Conservation (phyloP, 2,329 filamentous ascomycete species). For the Harringtonia aguacate region DNA sequence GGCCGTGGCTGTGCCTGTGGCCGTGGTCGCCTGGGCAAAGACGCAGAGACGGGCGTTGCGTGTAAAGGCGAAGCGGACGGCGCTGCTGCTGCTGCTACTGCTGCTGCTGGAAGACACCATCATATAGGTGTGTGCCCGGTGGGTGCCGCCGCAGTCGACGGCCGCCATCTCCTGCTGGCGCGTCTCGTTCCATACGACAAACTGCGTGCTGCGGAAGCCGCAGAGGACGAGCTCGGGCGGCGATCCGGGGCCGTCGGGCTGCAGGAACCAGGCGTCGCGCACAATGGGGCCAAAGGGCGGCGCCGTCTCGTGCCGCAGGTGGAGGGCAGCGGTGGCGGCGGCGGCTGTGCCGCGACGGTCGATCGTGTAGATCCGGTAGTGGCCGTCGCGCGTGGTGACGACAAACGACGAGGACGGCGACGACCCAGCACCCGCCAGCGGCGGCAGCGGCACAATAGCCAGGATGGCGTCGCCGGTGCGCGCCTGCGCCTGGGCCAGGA, state of each 20-base stretch:
- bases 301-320: constrained; percentile 54
- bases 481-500: constrained; percentile 15
- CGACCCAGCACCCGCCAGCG: constrained; percentile 13
- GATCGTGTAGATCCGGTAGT: constrained; percentile 52
- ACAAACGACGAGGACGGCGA: constrained; percentile 45
- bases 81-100: constrained; percentile 18
- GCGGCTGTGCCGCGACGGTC: background rate
- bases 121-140: constrained; percentile 59
- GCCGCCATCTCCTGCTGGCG: constrained; percentile 56
- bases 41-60: constrained; percentile 47
- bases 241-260: constrained; percentile 17
- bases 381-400: constrained; percentile 67
- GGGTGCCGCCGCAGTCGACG: constrained; percentile 75
- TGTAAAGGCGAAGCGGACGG: constrained; percentile 58
- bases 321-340: constrained; percentile 14
- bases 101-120: no score
- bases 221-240: constrained; percentile 53
- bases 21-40: constrained; percentile 27
- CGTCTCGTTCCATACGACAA: constrained; percentile 73
- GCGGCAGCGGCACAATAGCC: constrained; percentile 41
- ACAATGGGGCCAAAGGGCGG: constrained; percentile 67
- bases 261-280: constrained; percentile 55
- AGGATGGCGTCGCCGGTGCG: constrained; percentile 46
- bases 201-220: constrained; percentile 71
- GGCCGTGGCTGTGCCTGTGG: constrained; percentile 38